Conservation (phyloP, 2,329 filamentous ascomycete genomes). For the Plectosphaerella cucumerina region DNA sequence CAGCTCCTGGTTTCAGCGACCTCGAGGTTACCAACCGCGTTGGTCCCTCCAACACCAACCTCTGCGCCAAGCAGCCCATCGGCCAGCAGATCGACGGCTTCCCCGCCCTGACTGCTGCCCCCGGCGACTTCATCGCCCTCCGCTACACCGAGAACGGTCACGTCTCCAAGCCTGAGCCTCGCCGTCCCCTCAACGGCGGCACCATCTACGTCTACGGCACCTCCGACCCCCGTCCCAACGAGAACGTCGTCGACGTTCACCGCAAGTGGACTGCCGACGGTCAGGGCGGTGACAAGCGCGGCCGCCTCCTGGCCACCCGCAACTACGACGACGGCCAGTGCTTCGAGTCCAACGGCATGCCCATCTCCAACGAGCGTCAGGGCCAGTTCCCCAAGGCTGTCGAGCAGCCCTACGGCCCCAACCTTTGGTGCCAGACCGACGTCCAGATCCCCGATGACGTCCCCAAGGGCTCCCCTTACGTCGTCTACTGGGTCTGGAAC, state of each 20-base stretch:
- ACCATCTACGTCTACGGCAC: conserved; percentile 76
- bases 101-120: conserved; percentile 55
- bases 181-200: conserved; percentile 58
- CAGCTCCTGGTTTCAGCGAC: conserved; percentile 52
- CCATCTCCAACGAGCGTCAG: conserved; percentile 57
- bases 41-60: conserved; percentile 36
- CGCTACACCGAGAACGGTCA: conserved; percentile 74
- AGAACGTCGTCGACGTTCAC: conserved; percentile 61
- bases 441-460: conserved; percentile 68
- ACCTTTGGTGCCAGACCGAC: conserved; percentile 78
- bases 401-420: conserved; percentile 48
- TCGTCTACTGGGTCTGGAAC: conserved; percentile 96
- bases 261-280: conserved; percentile 75
- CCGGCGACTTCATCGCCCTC: conserved; percentile 63
- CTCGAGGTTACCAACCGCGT: conserved; percentile 58
- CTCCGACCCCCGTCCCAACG: conserved; percentile 45
- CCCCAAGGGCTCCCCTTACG: conserved; percentile 62
- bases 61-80: neutral
- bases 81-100: conserved; percentile 29
- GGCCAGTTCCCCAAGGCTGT: conserved; percentile 44
- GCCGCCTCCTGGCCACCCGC: conserved; percentile 69
- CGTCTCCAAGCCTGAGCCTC: conserved; percentile 55
- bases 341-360: conserved; percentile 67
- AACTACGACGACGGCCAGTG: conserved; percentile 90
- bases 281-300: conserved; percentile 74